Evolutionary conservation across 164 flowering plant species (phyloP).

Genomic region (Stephania cephalantha): DNA sequence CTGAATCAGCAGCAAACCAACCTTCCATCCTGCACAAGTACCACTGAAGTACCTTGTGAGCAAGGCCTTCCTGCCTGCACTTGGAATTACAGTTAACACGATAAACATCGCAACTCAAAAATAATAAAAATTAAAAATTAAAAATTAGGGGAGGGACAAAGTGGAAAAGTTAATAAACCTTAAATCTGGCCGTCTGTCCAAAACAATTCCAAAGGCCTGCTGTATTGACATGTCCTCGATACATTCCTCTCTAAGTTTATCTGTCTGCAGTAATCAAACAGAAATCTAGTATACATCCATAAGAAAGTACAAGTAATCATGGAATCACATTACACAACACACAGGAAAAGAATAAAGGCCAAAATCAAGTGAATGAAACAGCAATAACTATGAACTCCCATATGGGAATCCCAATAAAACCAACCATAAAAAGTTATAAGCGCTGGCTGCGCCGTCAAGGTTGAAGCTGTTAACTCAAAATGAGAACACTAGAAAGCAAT

Average conservation of each 20-base stretch:
- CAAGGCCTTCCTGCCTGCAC: constrained; percentile 80
- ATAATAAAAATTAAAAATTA: neutral
- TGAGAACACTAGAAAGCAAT: no score
- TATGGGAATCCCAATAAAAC: neutral
- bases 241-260: constrained; percentile 56
- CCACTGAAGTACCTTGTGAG: constrained; percentile 90
- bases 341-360: neutral
- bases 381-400: neutral
- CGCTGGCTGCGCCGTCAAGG: neutral
- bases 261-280: constrained; percentile 42
- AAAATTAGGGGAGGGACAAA: neutral
- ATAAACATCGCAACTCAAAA: neutral
- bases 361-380: neutral
- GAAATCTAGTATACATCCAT: neutral
- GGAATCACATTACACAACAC: neutral
- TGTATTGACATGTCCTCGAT: constrained; percentile 71
- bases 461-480: neutral
- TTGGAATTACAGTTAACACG: neutral
- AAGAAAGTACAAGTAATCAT: neutral
- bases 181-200: constrained; percentile 74
- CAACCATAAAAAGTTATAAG: neutral
- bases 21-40: constrained; percentile 98
- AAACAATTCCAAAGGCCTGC: constrained; percentile 60
- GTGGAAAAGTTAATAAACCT: constrained; percentile 34
- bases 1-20: constrained; percentile 99